Conservation (phyloP, 1,284 basidiomycete species). For the Flammula alnicola region DNA sequence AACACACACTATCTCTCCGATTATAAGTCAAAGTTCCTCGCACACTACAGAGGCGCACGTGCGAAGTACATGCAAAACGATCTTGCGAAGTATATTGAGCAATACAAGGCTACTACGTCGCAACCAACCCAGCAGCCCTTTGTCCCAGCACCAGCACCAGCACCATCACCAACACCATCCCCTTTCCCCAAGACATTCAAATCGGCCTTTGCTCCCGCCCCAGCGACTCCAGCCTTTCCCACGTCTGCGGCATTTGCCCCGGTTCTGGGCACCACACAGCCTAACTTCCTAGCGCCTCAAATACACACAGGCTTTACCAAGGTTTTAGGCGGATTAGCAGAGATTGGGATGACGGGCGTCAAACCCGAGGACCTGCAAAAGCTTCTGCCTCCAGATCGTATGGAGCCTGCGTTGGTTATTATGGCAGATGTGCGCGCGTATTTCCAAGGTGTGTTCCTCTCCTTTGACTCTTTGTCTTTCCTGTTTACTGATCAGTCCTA, state of each 20-base stretch:
- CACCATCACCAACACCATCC: too few species aligned
- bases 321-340: conserved; percentile 44
- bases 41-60: conserved; percentile 48
- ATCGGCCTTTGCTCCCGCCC: too few species aligned
- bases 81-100: not conserved
- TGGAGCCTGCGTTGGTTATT: conserved; percentile 60
- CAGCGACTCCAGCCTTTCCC: too few species aligned
- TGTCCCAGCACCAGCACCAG: too few species aligned
- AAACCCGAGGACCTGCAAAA: conserved; percentile 51
- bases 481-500: not conserved
- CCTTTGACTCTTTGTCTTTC: not conserved
- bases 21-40: conserved; percentile 60
- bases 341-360: conserved; percentile 48
- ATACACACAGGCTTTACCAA: conserved; percentile 33
- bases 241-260: too few species aligned
- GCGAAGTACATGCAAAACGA: conserved; percentile 19
- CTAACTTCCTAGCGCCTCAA: too few species aligned
- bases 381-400: conserved; percentile 55
- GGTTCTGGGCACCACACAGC: too few species aligned
- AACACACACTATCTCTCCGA: conserved; percentile 61
- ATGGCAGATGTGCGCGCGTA: conserved; percentile 77
- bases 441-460: conserved; percentile 60
- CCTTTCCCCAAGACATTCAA: too few species aligned
- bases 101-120: too few species aligned
- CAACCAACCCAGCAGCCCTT: not conserved